A percentile compares a stretch with the other conserved stretches of the same genome.
Conservation (phyloP, 1,139 yeast genomes). For the Insectozyma bohioensis region DNA sequence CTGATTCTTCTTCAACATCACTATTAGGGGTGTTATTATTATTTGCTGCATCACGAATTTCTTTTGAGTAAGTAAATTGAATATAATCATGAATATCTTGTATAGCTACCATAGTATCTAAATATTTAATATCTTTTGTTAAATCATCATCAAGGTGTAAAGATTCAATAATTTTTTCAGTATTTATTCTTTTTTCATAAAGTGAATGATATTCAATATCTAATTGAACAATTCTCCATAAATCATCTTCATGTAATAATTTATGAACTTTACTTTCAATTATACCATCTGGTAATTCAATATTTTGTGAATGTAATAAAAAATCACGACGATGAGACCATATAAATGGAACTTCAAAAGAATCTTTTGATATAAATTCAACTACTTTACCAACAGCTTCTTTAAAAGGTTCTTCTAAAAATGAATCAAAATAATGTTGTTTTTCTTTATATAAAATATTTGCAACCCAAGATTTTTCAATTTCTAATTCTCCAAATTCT, state of each 20-base stretch:
- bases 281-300: slow-evolving; percentile 44
- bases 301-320: slow-evolving; percentile 61
- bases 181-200: slow-evolving; percentile 69
- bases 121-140: slow-evolving; percentile 55
- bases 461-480: slow-evolving; percentile 80
- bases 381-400: slow-evolving; percentile 75
- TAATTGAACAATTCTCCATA: slow-evolving; percentile 86
- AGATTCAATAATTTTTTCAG: slow-evolving; percentile 56
- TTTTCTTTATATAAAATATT: slow-evolving; percentile 57
- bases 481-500: slow-evolving; percentile 62
- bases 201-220: slow-evolving; percentile 90
- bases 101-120: slow-evolving; percentile 70
- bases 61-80: slow-evolving; percentile 76
- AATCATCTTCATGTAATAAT: slow-evolving; percentile 74
- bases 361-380: slow-evolving; percentile 74
- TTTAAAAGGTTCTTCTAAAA: slow-evolving; percentile 59
- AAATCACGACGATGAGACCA: slow-evolving; percentile 96
- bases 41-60: slow-evolving; percentile 43
- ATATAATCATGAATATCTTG: slow-evolving; percentile 88
- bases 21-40: too few species aligned
- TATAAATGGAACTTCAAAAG: slow-evolving; percentile 92
- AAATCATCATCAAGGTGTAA: slow-evolving; percentile 58
- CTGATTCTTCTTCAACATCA: slow-evolving; percentile 13
- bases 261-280: slow-evolving; percentile 45
- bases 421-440: slow-evolving; percentile 29